Conservation (phyloP, 768 basidiomycete species). For the Pilatotrama ljubarskyi region DNA sequence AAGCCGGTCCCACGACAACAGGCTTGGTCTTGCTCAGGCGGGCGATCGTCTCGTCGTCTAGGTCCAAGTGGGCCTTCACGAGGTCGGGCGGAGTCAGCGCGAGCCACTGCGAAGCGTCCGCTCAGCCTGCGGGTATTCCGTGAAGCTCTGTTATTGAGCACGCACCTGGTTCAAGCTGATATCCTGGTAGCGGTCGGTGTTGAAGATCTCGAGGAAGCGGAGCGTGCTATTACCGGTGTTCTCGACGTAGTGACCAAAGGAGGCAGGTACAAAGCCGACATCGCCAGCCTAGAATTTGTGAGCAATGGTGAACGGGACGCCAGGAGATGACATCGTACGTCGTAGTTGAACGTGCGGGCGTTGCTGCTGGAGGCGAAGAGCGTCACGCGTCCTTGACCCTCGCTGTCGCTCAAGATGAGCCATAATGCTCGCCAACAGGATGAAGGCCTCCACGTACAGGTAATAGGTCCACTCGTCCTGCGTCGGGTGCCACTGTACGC, state of each 20-base stretch:
- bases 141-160: background rate
- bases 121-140: background rate
- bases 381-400: slow-evolving; percentile 44
- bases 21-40: slow-evolving; percentile 53
- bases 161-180: slow-evolving; percentile 45
- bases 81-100: slow-evolving; percentile 57
- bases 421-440: background rate
- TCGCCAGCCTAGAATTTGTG: slow-evolving; percentile 21
- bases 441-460: slow-evolving; percentile 17
- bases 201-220: slow-evolving; percentile 61
- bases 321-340: slow-evolving; percentile 30
- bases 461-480: slow-evolving; percentile 48
- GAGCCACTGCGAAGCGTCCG: slow-evolving; percentile 48
- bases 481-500: slow-evolving; percentile 50
- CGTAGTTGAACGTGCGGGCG: slow-evolving; percentile 48
- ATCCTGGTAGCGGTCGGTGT: slow-evolving; percentile 51
- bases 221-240: slow-evolving; percentile 63
- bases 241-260: slow-evolving; percentile 57
- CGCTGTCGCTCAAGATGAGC: slow-evolving; percentile 27
- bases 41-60: slow-evolving; percentile 52
- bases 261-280: slow-evolving; percentile 27
- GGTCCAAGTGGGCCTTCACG: slow-evolving; percentile 60
- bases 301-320: background rate
- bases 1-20: slow-evolving; percentile 41
- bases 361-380: slow-evolving; percentile 41